Evolutionary conservation across 2,329 filamentous ascomycete genomes (phyloP).

Genomic region (Emmonsiellopsis sp.): DNA sequence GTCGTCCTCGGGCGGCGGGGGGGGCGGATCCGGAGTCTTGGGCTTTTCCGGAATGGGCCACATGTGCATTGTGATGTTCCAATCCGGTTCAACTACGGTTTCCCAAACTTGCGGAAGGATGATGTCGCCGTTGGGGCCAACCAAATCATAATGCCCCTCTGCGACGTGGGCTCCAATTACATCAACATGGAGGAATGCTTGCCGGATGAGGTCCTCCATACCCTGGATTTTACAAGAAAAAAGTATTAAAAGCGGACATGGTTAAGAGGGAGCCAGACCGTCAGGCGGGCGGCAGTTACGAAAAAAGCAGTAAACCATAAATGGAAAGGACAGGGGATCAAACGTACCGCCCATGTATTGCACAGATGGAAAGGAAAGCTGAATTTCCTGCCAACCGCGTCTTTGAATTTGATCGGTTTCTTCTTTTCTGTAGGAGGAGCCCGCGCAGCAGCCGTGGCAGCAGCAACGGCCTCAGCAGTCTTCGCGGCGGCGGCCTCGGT

Average conservation of each 20-base stretch:
- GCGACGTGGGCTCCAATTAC: conserved; percentile 66
- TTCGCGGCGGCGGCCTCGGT: conserved; percentile 23
- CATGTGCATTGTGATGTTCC: conserved; percentile 60
- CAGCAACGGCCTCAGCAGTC: conserved; percentile 22
- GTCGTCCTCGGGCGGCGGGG: conserved; percentile 15
- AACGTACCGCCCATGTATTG: conserved; percentile 68
- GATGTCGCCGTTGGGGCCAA: conserved; percentile 71
- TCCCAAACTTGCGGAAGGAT: conserved; percentile 77
- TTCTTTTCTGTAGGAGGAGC: conserved; percentile 48
- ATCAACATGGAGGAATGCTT: conserved; percentile 72
- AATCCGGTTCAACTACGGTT: conserved; percentile 68
- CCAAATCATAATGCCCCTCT: conserved; percentile 69
- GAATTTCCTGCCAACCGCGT: conserved; percentile 83
- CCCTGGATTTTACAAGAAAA: conserved; percentile 44
- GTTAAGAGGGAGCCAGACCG: not conserved
- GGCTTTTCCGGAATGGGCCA: conserved; percentile 50
- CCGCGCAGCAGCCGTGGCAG: conserved; percentile 21
- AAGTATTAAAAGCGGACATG: not conserved
- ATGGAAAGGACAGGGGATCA: not conserved
- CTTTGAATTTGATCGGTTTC: conserved; percentile 77
- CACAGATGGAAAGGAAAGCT: conserved; percentile 84
- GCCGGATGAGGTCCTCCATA: conserved; percentile 78
- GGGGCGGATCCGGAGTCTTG: conserved; percentile 29
- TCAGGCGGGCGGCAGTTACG: not conserved
- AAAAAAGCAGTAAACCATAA: not conserved